Evolutionary conservation across 306 rosid genomes (phyloP).

Genomic region (Begonia masoniana): DNA sequence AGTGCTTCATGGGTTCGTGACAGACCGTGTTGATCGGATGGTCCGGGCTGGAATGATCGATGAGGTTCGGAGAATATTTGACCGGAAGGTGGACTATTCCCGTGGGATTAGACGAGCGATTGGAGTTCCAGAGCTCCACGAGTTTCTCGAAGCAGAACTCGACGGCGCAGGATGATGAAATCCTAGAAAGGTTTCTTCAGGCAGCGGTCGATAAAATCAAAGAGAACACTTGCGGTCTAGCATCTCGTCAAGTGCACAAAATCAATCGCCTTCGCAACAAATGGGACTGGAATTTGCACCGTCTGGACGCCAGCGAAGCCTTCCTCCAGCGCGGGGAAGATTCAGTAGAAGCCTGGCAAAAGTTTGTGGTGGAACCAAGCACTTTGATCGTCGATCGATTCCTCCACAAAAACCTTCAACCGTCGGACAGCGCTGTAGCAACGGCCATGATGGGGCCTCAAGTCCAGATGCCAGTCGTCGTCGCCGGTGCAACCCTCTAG

Average conservation of each 20-base stretch:
- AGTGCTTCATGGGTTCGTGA: slow-evolving; percentile 5
- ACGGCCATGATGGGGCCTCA: too few species aligned
- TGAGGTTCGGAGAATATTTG: slow-evolving; percentile 7
- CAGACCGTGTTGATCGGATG: slow-evolving; percentile 10
- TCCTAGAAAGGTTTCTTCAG: neutral
- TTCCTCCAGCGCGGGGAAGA: neutral
- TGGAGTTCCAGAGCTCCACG: slow-evolving; percentile 13
- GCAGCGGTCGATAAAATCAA: slow-evolving; percentile 5
- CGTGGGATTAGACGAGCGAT: slow-evolving; percentile 9
- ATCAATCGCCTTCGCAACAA: slow-evolving; percentile 32
- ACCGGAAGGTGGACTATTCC: slow-evolving; percentile 8
- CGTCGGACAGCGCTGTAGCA: too few species aligned
- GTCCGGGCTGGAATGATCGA: slow-evolving; percentile 7
- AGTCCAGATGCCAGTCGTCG: too few species aligned
- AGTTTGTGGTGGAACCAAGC: slow-evolving; percentile 1
- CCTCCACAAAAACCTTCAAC: neutral
- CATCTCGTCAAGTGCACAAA: slow-evolving; percentile 40
- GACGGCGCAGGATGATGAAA: slow-evolving; percentile 2
- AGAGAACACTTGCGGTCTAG: slow-evolving; percentile 19
- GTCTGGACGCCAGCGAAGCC: slow-evolving; percentile 50
- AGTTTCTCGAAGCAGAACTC: slow-evolving; percentile 5
- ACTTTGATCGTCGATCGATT: neutral
- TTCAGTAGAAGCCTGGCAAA: neutral
- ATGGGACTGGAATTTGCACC: slow-evolving; percentile 52
- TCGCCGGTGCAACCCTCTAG: too few species aligned